A percentile compares a stretch with the other conserved stretches of the same genome.
These are phyloP conservation scores for Pyrenula massariospora DNA, from an alignment of 495 filamentous ascomycete species.

Conservation along the genomic window DNA sequence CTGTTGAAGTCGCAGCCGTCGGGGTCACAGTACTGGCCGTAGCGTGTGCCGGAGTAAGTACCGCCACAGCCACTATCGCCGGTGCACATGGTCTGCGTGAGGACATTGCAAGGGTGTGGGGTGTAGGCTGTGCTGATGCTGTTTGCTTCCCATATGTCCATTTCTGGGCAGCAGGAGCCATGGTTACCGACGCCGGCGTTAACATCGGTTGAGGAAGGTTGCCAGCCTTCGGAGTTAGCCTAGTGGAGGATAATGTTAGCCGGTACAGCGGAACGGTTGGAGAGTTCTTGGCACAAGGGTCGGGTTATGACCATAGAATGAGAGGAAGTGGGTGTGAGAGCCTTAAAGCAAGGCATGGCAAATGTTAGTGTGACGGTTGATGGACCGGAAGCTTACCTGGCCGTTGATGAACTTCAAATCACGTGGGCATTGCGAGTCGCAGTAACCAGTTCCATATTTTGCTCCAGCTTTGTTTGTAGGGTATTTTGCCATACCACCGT, in stretches of 20 bases:
- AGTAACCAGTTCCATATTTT: constrained; percentile 65
- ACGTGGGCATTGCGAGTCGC: constrained; percentile 58
- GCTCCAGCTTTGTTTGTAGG: constrained; percentile 55
- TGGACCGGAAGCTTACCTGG: constrained; percentile 18
- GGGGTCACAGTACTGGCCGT: constrained; percentile 55
- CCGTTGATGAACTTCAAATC: constrained; percentile 61
- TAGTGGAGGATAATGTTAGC: too few species aligned
- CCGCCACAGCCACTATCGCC: constrained; percentile 40
- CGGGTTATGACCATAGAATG: too few species aligned
- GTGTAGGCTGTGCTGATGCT: constrained; percentile 43
- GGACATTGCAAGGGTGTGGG: constrained; percentile 51
- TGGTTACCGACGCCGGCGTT: constrained; percentile 48
- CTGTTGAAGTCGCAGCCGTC: constrained; percentile 74
- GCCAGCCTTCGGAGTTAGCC: constrained; percentile 52
- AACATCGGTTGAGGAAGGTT: constrained; percentile 40
- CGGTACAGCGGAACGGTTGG: too few species aligned
- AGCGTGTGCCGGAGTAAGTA: constrained; percentile 27
- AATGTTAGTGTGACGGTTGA: background rate
- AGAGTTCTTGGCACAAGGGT: too few species aligned
- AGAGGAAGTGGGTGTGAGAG: background rate
- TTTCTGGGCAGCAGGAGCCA: constrained; percentile 61
- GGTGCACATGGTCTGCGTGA: constrained; percentile 44
- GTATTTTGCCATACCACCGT: constrained; percentile 42
- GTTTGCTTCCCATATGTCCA: constrained; percentile 69
- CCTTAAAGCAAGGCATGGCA: background rate